Conservation (phyloP, 1,284 basidiomycete species). For the Exsudoporus floridanus region DNA sequence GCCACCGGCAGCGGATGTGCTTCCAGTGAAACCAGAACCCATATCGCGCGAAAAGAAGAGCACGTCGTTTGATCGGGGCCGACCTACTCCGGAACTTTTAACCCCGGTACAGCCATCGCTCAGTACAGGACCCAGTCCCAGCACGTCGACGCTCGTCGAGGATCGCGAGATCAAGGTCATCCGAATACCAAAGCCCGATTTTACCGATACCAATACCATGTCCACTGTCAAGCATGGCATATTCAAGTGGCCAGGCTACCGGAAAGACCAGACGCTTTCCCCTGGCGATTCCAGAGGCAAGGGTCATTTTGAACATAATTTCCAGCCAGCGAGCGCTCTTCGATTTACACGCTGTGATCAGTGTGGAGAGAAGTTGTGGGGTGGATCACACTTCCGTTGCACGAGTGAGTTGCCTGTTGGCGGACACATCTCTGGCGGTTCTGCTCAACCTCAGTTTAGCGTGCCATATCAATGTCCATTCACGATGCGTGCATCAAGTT, state of each 20-base stretch:
- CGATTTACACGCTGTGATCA: constrained; percentile 92
- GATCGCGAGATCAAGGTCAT: constrained; percentile 32
- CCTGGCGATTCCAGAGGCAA: constrained; percentile 42
- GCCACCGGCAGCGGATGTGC: constrained; percentile 28
- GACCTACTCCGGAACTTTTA: constrained; percentile 25
- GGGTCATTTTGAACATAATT: constrained; percentile 69
- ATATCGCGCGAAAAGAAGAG: constrained; percentile 34
- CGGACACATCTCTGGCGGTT: background rate
- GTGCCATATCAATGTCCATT: constrained; percentile 73
- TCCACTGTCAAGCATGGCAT: constrained; percentile 47
- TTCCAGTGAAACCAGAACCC: constrained; percentile 20
- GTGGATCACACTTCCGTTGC: constrained; percentile 90
- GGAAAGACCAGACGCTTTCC: constrained; percentile 37
- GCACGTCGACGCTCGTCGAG: constrained; percentile 26
- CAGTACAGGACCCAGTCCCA: constrained; percentile 30
- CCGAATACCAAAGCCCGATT: constrained; percentile 24
- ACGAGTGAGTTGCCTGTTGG: constrained; percentile 50
- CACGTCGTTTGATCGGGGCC: constrained; percentile 36
- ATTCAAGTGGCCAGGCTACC: constrained; percentile 67
- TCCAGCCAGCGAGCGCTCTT: constrained; percentile 87
- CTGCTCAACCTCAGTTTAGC: constrained; percentile 39
- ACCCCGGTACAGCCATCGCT: constrained; percentile 29
- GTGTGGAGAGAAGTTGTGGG: constrained; percentile 99
- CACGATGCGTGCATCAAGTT: constrained; percentile 66
- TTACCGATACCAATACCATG: constrained; percentile 36